Conservation (phyloP, 2,329 filamentous ascomycete species). For the Ceratocystis colombiana region DNA sequence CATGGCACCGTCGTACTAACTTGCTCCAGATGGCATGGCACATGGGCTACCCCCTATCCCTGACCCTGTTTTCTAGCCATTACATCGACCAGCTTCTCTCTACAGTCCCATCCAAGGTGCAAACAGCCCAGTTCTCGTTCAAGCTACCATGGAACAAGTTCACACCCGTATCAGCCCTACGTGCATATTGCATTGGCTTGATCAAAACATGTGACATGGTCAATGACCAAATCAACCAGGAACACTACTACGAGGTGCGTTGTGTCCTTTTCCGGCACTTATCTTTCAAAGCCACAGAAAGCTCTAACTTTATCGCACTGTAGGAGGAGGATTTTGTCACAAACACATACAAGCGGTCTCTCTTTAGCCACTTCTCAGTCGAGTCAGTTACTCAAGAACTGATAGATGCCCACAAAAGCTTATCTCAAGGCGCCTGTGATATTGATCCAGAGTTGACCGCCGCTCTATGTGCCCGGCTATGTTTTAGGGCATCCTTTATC, state of each 20-base stretch:
- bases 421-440: not conserved
- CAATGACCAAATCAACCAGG: conserved; percentile 63
- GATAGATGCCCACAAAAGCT: conserved; percentile 43
- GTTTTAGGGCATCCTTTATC: conserved; percentile 56
- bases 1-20: conserved; percentile 5
- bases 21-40: conserved; percentile 78
- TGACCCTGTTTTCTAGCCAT: conserved; percentile 85
- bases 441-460: conserved; percentile 33
- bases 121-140: conserved; percentile 54
- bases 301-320: not conserved
- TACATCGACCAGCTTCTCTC: conserved; percentile 78
- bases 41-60: conserved; percentile 85
- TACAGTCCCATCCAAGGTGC: conserved; percentile 53
- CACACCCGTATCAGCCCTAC: conserved; percentile 54
- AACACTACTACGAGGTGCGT: conserved; percentile 79
- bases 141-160: conserved; percentile 32
- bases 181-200: conserved; percentile 76
- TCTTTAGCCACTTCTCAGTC: conserved; percentile 56
- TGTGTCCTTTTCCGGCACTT: conserved; percentile 27
- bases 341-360: conserved; percentile 71
- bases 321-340: conserved; percentile 95
- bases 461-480: conserved; percentile 56
- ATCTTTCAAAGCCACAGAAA: not conserved
- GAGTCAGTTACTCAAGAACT: conserved; percentile 47
- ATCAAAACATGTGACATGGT: conserved; percentile 75